phyloP scores from a whole-genome alignment of 2,329 filamentous ascomycete genomes.

The Trichoderma sp. region DNA sequence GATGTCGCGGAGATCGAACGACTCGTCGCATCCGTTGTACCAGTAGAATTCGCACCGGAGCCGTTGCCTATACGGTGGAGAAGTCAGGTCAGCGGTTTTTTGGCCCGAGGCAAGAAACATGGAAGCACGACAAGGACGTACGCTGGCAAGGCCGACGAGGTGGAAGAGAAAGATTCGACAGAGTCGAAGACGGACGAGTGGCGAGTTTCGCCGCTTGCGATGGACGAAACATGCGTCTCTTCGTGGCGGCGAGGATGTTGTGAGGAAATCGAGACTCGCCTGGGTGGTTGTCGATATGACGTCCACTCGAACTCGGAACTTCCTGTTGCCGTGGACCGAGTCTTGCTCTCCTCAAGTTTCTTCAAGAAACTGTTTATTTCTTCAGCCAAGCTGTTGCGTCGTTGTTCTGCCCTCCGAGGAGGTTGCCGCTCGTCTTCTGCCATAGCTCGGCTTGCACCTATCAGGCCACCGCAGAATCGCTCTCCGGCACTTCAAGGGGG shows the following conservation, averaged over 20 bases:
- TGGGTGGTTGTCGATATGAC: background rate
- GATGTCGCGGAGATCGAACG: constrained; percentile 39
- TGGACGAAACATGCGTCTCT: background rate
- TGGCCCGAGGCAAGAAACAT: background rate
- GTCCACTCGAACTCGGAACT: background rate
- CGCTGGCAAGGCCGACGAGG: background rate
- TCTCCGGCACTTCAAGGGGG: background rate
- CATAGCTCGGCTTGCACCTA: background rate
- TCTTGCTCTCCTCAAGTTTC: background rate
- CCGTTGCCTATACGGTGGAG: background rate
- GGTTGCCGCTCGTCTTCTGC: background rate
- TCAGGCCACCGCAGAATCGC: background rate
- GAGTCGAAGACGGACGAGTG: background rate
- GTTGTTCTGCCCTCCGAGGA: background rate
- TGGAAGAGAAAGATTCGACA: background rate
- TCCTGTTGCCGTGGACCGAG: background rate
- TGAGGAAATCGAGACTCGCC: background rate
- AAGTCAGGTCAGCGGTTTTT: background rate
- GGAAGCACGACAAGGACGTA: background rate
- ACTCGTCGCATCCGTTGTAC: constrained; percentile 34
- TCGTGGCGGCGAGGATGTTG: background rate
- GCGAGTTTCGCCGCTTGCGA: background rate
- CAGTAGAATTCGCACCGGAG: constrained; percentile 47
- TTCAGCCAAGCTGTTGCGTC: background rate
- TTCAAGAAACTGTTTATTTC: background rate